Conservation (phyloP, 1,284 basidiomycete genomes). For the Pholiota adiposa region DNA sequence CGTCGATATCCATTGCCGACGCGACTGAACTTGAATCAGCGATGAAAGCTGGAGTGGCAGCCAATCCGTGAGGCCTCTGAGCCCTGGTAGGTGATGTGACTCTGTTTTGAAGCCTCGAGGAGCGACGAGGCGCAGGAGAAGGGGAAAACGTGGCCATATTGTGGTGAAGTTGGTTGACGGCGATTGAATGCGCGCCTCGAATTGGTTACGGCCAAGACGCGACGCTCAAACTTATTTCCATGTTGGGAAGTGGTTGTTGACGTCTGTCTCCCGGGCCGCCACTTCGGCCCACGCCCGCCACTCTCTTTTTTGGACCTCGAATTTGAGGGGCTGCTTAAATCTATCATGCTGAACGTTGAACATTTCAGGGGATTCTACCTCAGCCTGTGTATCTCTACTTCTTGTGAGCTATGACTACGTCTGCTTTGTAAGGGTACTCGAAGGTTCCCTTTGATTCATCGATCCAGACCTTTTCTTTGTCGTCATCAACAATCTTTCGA, state of each 20-base stretch:
- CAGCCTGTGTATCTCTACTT: constrained; percentile 28
- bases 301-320: no score
- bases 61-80: constrained; percentile 29
- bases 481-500: constrained; percentile 48
- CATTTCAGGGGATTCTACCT: no score
- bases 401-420: constrained; percentile 43
- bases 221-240: constrained; percentile 16
- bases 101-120: constrained; percentile 43
- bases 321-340: no score
- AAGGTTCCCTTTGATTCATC: constrained; percentile 47
- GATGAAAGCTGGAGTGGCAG: constrained; percentile 23
- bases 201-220: background rate
- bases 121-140: constrained; percentile 54
- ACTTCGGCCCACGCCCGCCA: no score
- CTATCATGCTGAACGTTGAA: no score
- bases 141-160: constrained; percentile 56
- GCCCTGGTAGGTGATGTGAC: constrained; percentile 40
- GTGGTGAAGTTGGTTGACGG: background rate
- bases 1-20: constrained; percentile 71
- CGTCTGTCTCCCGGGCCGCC: background rate
- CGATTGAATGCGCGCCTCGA: background rate
- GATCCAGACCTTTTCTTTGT: constrained; percentile 48
- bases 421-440: constrained; percentile 52
- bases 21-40: constrained; percentile 43
- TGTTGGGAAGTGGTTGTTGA: constrained; percentile 3